Evolutionary conservation across 495 filamentous ascomycete species (phyloP), one percentile per base, ranked within the genome.

Genomic region (Podospora australis): DNA sequence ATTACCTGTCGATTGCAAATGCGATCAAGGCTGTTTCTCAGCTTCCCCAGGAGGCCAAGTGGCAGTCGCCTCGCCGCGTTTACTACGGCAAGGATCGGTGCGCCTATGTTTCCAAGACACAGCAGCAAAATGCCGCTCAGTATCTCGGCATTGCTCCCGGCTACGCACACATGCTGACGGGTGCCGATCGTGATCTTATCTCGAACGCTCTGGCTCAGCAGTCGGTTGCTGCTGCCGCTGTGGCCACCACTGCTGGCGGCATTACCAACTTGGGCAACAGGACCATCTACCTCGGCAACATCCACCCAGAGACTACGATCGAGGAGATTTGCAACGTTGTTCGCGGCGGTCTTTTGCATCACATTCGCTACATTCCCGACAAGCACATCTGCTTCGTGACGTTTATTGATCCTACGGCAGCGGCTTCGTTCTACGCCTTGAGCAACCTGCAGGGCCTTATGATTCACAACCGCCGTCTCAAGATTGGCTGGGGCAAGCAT

Each of bases 301-400:
- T 98, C 56, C 92, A 98, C 66, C 92, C 92, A 0, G 92, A 98
- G 69, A 98, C 92, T 1, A 97, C 92, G 2, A 91, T 96, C 55
- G 92, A 97, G 68, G 92, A 96, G 65, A 96, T 96, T 64, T 96
- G 90, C 73, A 96, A 96, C 58, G 90, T 96, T 39, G 90, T 96
- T 22, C 82, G 90, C 41, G 90, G 90, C 35, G 90, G 90, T 52
- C 73, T 96, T 49, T 73, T 98, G 59, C 92, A 98, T 64, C 92
- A 98, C 66, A 92, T 98, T 67, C 88, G 92, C 45, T 98, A 96
- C 70, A 98, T 98, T 56, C 94, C 92, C 21, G 92, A 98, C 72
- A 98, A 98, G 77, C 92, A 98, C 68, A 98, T 97, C 57, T 98
- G 92, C 74, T 98, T 98, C 57, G 92, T 98, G 30, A 98, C 92